phyloP scores from a whole-genome alignment of 306 rosid genomes.

The Canavalia gladiata region DNA sequence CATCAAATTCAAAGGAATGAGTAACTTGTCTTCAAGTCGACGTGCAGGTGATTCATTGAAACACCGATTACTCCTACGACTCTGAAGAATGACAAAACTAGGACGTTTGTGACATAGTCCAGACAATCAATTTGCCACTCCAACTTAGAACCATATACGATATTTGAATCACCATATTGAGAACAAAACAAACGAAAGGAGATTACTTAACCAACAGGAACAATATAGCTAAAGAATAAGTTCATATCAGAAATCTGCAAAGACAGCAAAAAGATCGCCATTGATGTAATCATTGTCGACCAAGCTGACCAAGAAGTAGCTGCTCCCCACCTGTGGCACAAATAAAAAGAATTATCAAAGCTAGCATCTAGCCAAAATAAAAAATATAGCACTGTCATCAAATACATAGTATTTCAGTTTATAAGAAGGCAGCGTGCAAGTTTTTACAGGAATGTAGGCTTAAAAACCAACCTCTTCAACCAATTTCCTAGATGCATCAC shows the following conservation, averaged over 20 bases:
- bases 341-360: slow-evolving; percentile 22
- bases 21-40: slow-evolving; percentile 38
- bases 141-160: slow-evolving; percentile 8
- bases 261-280: slow-evolving; percentile 75
- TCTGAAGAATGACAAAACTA: slow-evolving; percentile 43
- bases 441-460: not conserved
- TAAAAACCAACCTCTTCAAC: slow-evolving; percentile 80
- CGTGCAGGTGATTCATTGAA: slow-evolving; percentile 30
- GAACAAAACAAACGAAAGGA: not conserved
- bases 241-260: slow-evolving; percentile 65
- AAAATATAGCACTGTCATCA: slow-evolving; percentile 5
- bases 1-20: slow-evolving; percentile 38
- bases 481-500: slow-evolving; percentile 78
- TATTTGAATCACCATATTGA: slow-evolving; percentile 22
- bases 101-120: slow-evolving; percentile 20
- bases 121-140: slow-evolving; percentile 39
- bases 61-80: slow-evolving; percentile 21
- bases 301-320: slow-evolving; percentile 94
- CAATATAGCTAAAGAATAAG: slow-evolving; percentile 20
- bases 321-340: slow-evolving; percentile 73
- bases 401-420: not conserved
- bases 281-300: slow-evolving; percentile 84
- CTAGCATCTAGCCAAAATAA: slow-evolving; percentile 10
- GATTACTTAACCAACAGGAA: slow-evolving; percentile 35
- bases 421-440: slow-evolving; percentile 6